Conservation (phyloP, 169 alveolate species). For the Miamiensis avidus region DNA sequence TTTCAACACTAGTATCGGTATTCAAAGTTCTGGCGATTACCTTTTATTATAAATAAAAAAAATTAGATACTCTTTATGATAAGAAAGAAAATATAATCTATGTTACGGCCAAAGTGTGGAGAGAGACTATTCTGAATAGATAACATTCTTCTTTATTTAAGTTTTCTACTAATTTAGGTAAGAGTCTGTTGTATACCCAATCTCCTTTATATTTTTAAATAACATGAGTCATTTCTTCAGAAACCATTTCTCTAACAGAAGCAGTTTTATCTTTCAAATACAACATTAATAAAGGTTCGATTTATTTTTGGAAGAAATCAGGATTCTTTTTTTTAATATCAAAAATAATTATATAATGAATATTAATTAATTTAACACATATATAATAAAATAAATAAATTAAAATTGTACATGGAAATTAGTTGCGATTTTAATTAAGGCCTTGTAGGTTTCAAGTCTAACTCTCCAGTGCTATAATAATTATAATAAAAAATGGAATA, state of each 20-base stretch:
- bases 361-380: too few relatives aligned
- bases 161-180: conserved; percentile 63
- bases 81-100: background rate
- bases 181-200: conserved; percentile 60
- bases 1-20: conserved; percentile 29
- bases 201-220: conserved; percentile 49
- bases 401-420: conserved; percentile 42
- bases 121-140: conserved; percentile 65
- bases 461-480: conserved; percentile 76
- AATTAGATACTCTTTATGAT: background rate
- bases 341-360: too few relatives aligned
- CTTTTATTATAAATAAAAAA: conserved; percentile 29
- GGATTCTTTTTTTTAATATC: conserved; percentile 20
- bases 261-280: conserved; percentile 76
- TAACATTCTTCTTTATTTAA: conserved; percentile 55
- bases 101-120: conserved; percentile 41
- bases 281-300: conserved; percentile 57
- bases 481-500: too few relatives aligned
- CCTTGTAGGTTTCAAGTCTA: conserved; percentile 57
- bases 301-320: conserved; percentile 50
- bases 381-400: background rate
- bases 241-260: conserved; percentile 68
- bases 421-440: conserved; percentile 55
- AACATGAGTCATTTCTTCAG: conserved; percentile 52
- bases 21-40: conserved; percentile 12